Evolutionary conservation across 2,329 filamentous ascomycete species (phyloP).

Genomic region (Calonectria henricotiae): DNA sequence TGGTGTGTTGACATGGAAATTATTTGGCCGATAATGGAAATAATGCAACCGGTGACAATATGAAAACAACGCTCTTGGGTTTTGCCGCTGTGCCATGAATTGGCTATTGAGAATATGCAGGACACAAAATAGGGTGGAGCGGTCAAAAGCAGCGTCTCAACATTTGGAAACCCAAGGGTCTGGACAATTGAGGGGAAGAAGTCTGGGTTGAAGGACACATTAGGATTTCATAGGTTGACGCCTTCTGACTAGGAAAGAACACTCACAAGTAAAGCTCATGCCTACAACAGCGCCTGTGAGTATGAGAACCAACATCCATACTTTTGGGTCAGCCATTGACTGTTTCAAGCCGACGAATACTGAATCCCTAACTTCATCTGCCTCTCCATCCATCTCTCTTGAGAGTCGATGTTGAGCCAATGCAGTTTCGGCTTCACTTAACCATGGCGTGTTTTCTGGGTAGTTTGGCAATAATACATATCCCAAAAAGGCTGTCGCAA

Average conservation of each 20-base stretch:
- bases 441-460: conserved; percentile 7
- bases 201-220: neutral
- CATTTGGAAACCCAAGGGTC: neutral
- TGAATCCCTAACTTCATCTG: neutral
- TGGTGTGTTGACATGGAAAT: conserved; percentile 1
- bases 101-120: neutral
- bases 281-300: neutral
- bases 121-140: conserved; percentile 2
- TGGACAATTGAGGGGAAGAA: conserved; percentile 10
- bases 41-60: neutral
- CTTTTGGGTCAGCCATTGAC: neutral
- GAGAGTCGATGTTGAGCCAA: conserved; percentile 6
- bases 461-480: neutral
- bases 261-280: conserved; percentile 18
- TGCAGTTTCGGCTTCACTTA: conserved; percentile 2
- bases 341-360: conserved; percentile 2
- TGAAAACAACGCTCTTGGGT: conserved; percentile 10
- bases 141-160: conserved; percentile 6
- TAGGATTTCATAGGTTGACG: neutral
- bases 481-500: neutral
- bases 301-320: neutral
- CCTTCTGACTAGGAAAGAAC: neutral
- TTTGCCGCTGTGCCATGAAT: conserved; percentile 12
- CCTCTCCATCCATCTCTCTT: neutral
- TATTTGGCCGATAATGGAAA: neutral